phyloP scores from a whole-genome alignment of 805 yeast genomes.

The Nematodospora valgi region DNA sequence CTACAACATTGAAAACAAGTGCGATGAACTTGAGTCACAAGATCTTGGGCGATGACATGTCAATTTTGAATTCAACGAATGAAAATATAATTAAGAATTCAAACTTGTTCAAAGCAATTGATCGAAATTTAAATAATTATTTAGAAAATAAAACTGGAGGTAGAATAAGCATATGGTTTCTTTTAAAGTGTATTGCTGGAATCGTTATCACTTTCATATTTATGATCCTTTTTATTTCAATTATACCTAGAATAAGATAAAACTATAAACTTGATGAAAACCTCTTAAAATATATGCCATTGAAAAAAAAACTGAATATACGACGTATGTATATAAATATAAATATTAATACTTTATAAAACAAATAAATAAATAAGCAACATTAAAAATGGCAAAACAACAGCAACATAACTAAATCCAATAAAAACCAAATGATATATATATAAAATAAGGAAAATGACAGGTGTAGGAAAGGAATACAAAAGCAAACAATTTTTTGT shows the following conservation, averaged over 20 bases:
- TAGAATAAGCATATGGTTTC: slow-evolving; percentile 35
- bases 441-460: no score
- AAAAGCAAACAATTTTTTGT: no score
- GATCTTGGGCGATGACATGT: slow-evolving; percentile 30
- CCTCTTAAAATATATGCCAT: background rate
- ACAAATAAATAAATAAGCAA: background rate
- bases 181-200: slow-evolving; percentile 27
- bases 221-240: slow-evolving; percentile 31
- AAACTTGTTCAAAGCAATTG: slow-evolving; percentile 27
- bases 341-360: background rate
- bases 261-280: background rate
- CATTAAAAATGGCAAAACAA: background rate
- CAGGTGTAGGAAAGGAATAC: no score
- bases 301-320: background rate
- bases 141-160: slow-evolving; percentile 38
- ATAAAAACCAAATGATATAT: no score
- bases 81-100: slow-evolving; percentile 32
- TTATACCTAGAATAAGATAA: slow-evolving; percentile 32
- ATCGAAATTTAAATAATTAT: slow-evolving; percentile 35
- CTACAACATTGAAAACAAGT: slow-evolving; percentile 43
- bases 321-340: background rate
- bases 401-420: background rate
- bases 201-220: slow-evolving; percentile 25
- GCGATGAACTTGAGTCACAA: slow-evolving; percentile 41
- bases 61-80: slow-evolving; percentile 29